phyloP scores from a whole-genome alignment of 345 rosid genomes.

The Carallia pectinifolia region DNA sequence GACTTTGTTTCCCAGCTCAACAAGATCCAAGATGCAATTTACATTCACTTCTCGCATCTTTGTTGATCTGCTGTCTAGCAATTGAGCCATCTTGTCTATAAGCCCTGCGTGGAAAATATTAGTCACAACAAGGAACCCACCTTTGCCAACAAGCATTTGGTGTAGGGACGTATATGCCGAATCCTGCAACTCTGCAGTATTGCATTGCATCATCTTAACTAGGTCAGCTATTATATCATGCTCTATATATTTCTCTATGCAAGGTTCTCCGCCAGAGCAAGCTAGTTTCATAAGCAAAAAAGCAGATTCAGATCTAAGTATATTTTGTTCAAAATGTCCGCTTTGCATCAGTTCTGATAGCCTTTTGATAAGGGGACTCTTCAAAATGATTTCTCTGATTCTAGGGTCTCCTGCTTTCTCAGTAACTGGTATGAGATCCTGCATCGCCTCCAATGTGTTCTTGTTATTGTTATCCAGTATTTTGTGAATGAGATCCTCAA shows the following conservation, averaged over 20 bases:
- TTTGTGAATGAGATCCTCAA: conserved; percentile 26
- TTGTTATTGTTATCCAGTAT: conserved; percentile 12
- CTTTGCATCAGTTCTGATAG: conserved; percentile 27
- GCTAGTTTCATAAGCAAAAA: conserved; percentile 32
- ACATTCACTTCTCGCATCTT: conserved; percentile 25
- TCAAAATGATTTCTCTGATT: conserved; percentile 25
- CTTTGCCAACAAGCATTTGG: conserved; percentile 26
- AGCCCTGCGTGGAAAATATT: conserved; percentile 21
- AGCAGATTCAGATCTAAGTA: conserved; percentile 28
- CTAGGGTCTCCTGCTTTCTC: conserved; percentile 32
- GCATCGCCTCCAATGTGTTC: conserved; percentile 22
- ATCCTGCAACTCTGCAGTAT: conserved; percentile 28
- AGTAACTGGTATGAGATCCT: conserved; percentile 34
- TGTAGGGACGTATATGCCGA: conserved; percentile 29
- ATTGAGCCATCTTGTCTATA: conserved; percentile 15
- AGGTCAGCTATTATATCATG: conserved; percentile 23
- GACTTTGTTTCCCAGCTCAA: conserved; percentile 25
- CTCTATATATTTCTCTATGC: conserved; percentile 24
- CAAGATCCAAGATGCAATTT: conserved; percentile 29
- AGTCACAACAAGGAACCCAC: conserved; percentile 27
- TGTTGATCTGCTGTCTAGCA: conserved; percentile 21
- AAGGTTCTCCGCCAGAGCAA: conserved; percentile 31
- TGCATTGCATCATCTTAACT: conserved; percentile 34
- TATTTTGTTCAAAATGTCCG: conserved; percentile 14
- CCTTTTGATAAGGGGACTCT: conserved; percentile 25